A percentile compares a stretch with the other conserved stretches of the same genome.
Conservation (phyloP, 2,329 filamentous ascomycete genomes). For the Pseudogymnoascus sp. region DNA sequence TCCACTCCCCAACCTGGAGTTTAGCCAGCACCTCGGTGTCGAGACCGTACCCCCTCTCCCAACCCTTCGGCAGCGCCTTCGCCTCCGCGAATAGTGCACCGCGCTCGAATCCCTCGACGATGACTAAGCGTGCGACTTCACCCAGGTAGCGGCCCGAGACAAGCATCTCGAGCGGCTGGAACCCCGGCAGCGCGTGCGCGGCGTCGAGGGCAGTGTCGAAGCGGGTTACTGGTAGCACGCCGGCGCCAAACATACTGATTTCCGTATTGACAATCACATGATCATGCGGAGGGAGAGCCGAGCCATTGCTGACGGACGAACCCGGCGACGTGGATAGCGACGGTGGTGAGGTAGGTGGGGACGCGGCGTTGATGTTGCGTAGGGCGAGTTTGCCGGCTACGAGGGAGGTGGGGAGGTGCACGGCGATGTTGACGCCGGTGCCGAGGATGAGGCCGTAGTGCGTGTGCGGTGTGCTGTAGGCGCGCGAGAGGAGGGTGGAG, state of each 20-base stretch:
- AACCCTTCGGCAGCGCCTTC: constrained; percentile 45
- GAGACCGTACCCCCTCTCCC: constrained; percentile 46
- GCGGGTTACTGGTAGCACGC: constrained; percentile 48
- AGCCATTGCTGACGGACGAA: not conserved
- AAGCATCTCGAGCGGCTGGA: constrained; percentile 54
- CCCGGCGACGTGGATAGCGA: not conserved
- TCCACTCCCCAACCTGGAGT: constrained; percentile 28
- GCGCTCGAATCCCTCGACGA: constrained; percentile 49
- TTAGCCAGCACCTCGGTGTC: constrained; percentile 50
- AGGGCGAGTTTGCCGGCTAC: constrained; percentile 26
- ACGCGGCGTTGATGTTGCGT: not conserved
- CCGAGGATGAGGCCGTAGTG: constrained; percentile 58
- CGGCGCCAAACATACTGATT: constrained; percentile 56
- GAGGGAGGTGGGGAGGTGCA: constrained; percentile 50
- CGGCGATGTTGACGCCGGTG: constrained; percentile 58
- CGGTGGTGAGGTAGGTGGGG: not conserved
- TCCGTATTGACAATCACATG: constrained; percentile 62
- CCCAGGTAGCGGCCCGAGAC: constrained; percentile 59
- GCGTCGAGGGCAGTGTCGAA: constrained; percentile 50
- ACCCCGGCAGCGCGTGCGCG: constrained; percentile 46
- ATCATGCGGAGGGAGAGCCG: constrained; percentile 31
- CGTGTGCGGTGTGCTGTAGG: constrained; percentile 50
- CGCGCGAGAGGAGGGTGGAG: constrained; percentile 56
- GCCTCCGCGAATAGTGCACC: constrained; percentile 49
- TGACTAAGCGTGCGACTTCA: constrained; percentile 50